These are phyloP conservation scores for Periconia digitata DNA, from an alignment of 2,329 filamentous ascomycete species.

Conservation along the genomic window DNA sequence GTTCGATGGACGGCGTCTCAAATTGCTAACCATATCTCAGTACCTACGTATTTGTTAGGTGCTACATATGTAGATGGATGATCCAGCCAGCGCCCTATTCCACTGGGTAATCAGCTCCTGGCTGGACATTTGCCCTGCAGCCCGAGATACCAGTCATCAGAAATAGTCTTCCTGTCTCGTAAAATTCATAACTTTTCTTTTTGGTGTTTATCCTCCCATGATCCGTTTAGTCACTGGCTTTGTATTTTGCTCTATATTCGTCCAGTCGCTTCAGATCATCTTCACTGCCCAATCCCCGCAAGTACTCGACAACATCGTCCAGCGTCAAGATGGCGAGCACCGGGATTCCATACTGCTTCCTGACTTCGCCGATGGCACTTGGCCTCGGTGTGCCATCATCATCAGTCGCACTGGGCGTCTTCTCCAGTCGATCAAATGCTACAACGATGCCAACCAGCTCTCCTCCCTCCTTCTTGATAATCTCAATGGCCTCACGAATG, in stretches of 20 bases:
- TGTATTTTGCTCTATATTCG: conserved; percentile 45
- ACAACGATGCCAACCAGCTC: conserved; percentile 85
- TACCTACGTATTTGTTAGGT: too few species aligned
- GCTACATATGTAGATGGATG: neutral
- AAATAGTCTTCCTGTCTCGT: neutral
- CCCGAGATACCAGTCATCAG: too few species aligned
- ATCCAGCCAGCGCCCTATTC: neutral
- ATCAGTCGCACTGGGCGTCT: conserved; percentile 61
- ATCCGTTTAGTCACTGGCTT: conserved; percentile 37
- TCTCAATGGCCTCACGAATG: conserved; percentile 86
- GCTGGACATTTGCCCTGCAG: neutral
- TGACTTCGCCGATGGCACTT: conserved; percentile 84
- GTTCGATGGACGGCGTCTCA: too few species aligned
- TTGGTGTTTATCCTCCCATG: neutral
- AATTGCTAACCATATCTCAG: too few species aligned
- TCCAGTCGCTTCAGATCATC: conserved; percentile 48
- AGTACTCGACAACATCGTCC: conserved; percentile 67
- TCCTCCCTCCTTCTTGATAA: conserved; percentile 84
- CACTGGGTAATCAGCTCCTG: neutral
- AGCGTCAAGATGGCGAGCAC: conserved; percentile 82
- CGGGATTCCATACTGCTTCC: conserved; percentile 79
- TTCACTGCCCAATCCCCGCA: conserved; percentile 47
- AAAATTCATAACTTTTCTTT: neutral
- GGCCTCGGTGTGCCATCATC: conserved; percentile 70
- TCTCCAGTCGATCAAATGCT: conserved; percentile 84